Conservation (phyloP, 2,329 filamentous ascomycete genomes). For the Gnomoniopsis smithogilvyi region DNA sequence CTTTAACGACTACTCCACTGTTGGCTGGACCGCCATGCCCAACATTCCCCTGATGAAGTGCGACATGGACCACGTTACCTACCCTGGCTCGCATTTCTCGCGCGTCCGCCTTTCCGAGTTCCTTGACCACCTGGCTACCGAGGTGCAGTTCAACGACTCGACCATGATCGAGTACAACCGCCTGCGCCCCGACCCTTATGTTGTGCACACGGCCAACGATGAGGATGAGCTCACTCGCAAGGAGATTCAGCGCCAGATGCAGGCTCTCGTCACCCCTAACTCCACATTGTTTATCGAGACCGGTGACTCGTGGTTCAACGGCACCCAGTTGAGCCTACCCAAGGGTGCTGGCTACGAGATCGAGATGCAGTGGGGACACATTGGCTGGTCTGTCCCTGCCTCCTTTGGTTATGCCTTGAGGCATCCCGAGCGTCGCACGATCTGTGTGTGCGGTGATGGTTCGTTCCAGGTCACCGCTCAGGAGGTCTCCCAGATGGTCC, state of each 20-base stretch:
- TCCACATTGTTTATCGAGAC: slow-evolving; percentile 25
- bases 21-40: slow-evolving; percentile 27
- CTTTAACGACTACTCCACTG: slow-evolving; percentile 27
- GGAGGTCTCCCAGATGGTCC: slow-evolving; percentile 34
- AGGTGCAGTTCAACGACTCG: slow-evolving; percentile 21
- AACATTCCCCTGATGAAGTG: slow-evolving; percentile 24
- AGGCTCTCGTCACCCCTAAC: slow-evolving; percentile 21
- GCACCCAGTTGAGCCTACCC: slow-evolving; percentile 24
- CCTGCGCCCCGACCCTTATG: slow-evolving; percentile 21
- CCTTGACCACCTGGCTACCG: slow-evolving; percentile 21
- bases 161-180: slow-evolving; percentile 27
- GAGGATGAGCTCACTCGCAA: slow-evolving; percentile 23
- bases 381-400: slow-evolving; percentile 26
- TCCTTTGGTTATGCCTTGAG: slow-evolving; percentile 25
- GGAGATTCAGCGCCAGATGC: slow-evolving; percentile 24
- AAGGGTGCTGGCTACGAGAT: slow-evolving; percentile 26
- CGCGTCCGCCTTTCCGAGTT: slow-evolving; percentile 25
- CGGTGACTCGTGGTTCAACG: slow-evolving; percentile 28
- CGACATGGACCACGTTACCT: slow-evolving; percentile 27
- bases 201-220: slow-evolving; percentile 17
- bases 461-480: slow-evolving; percentile 35
- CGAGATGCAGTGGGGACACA: slow-evolving; percentile 29
- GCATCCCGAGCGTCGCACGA: slow-evolving; percentile 24
- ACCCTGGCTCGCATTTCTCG: slow-evolving; percentile 25
- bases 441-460: slow-evolving; percentile 32